Evolutionary conservation across 805 yeast genomes (phyloP).

Genomic region (Isabelozyma pseudorhagii): DNA sequence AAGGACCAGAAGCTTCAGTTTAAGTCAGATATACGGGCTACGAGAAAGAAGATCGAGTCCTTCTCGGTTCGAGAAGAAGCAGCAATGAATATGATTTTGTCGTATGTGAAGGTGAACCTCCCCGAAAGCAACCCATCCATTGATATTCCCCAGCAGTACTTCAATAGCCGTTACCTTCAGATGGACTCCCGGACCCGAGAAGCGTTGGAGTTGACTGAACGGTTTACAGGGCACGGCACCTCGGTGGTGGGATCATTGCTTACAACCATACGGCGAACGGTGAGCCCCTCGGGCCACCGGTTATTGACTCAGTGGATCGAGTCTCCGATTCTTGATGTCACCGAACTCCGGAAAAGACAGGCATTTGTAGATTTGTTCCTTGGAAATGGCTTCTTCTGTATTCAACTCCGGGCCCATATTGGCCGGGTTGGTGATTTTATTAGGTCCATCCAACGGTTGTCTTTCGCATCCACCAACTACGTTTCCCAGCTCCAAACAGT

Average conservation of each 20-base stretch:
- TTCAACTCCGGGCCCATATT: constrained; percentile 30
- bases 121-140: constrained; percentile 66
- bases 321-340: constrained; percentile 65
- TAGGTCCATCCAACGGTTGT: constrained; percentile 54
- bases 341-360: constrained; percentile 53
- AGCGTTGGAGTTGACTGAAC: constrained; percentile 69
- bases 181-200: constrained; percentile 79
- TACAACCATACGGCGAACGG: constrained; percentile 67
- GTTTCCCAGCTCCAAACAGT: constrained; percentile 27
- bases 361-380: constrained; percentile 30
- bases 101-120: constrained; percentile 69
- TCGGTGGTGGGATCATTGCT: constrained; percentile 67
- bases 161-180: constrained; percentile 55
- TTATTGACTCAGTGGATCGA: constrained; percentile 78
- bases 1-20: constrained; percentile 30
- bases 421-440: constrained; percentile 54
- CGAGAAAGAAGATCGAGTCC: constrained; percentile 29
- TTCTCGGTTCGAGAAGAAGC: constrained; percentile 51
- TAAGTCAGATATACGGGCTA: constrained; percentile 31
- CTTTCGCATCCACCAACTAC: constrained; percentile 32
- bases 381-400: constrained; percentile 15
- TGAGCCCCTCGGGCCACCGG: constrained; percentile 79
- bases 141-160: constrained; percentile 61
- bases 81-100: constrained; percentile 52
- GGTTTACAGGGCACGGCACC: constrained; percentile 43